Evolutionary conservation across 139 green algal species (phyloP).

Genomic region (Astrephomene gubernaculifera): DNA sequence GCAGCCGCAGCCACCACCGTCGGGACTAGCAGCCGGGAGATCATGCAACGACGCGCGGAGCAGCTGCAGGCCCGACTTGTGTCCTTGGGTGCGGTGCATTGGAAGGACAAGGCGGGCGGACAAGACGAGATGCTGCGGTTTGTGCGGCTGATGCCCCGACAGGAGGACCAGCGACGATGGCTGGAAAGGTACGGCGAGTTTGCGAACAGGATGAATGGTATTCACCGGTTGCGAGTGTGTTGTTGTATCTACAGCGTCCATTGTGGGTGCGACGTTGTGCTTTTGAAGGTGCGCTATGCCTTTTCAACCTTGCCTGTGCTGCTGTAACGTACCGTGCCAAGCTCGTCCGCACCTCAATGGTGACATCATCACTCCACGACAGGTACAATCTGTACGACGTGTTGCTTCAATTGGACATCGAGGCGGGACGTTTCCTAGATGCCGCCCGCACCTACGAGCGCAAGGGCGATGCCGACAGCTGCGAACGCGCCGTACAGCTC

Average conservation of each 20-base stretch:
- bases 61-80: not conserved
- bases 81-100: not conserved
- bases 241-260: too few relatives aligned
- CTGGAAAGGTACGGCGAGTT: not conserved
- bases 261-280: too few relatives aligned
- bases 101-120: not conserved
- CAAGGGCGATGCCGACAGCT: not conserved
- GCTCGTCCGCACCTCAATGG: too few relatives aligned
- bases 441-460: not conserved
- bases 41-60: not conserved
- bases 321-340: too few relatives aligned
- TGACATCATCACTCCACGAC: not conserved
- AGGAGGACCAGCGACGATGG: not conserved
- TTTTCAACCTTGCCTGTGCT: too few relatives aligned
- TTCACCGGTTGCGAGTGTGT: too few relatives aligned
- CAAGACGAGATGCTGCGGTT: not conserved
- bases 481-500: not conserved
- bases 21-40: not conserved
- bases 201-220: too few relatives aligned
- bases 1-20: not conserved
- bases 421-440: not conserved
- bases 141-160: not conserved
- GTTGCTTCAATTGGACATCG: not conserved
- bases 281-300: too few relatives aligned
- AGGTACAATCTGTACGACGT: constrained; percentile 1